A percentile compares a stretch with the other conserved stretches of the same genome.
These are phyloP conservation scores for Colletotrichum falcatum DNA, from an alignment of 2,329 filamentous ascomycete genomes.

Conservation along the genomic window DNA sequence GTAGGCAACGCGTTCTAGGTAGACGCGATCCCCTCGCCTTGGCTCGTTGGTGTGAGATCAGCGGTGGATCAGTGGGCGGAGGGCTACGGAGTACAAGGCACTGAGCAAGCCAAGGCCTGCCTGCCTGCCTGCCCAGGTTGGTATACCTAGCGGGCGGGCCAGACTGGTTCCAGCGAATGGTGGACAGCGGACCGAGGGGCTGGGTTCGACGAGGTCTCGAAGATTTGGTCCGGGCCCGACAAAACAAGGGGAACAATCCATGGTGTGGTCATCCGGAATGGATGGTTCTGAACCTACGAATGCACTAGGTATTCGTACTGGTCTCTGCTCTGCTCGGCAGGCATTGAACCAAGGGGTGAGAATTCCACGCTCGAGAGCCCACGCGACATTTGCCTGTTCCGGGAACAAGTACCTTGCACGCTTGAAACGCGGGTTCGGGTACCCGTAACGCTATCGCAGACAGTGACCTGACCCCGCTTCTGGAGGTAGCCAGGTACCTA, in stretches of 20 bases:
- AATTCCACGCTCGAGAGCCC: constrained; percentile 18
- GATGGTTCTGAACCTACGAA: too few relatives aligned
- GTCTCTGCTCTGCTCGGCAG: neutral
- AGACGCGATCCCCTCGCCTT: constrained; percentile 8
- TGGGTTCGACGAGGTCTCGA: constrained; percentile 24
- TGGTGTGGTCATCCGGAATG: constrained; percentile 13
- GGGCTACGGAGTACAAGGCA: neutral
- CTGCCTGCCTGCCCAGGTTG: neutral
- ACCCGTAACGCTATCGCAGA: constrained; percentile 15
- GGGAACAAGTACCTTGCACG: neutral
- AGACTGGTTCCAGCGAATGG: neutral
- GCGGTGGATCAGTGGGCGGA: neutral
- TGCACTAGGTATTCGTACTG: neutral
- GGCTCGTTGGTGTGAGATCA: constrained; percentile 12
- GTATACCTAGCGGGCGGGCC: neutral
- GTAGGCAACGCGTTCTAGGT: constrained; percentile 15
- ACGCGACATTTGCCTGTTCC: constrained; percentile 29
- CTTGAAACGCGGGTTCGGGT: neutral
- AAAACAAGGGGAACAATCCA: constrained; percentile 29
- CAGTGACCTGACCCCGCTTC: neutral
- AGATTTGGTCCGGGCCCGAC: constrained; percentile 6
- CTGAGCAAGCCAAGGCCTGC: constrained; percentile 2
- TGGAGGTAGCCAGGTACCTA: too few relatives aligned
- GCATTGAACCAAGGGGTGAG: neutral
- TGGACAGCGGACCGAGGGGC: constrained; percentile 26